A percentile compares a stretch with the other conserved stretches of the same genome.
phyloP scores from a whole-genome alignment of 1,139 yeast species.

The Suhomyces yuchorum region DNA sequence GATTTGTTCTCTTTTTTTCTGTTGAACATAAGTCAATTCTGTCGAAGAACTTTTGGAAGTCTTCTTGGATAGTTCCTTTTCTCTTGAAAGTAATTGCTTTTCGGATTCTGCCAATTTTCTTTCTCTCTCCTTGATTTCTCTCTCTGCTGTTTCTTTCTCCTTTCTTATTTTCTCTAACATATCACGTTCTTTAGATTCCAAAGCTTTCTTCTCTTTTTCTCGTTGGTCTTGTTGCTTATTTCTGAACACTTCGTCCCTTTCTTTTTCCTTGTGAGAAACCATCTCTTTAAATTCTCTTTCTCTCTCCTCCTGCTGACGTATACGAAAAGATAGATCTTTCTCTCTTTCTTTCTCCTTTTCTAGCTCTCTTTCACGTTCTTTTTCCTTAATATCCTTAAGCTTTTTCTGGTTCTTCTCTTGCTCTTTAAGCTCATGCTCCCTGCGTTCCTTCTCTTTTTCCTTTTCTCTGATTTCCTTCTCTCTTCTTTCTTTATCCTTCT shows the following conservation, averaged over 20 bases:
- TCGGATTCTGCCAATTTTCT: slow-evolving; percentile 15
- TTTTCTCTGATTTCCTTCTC: slow-evolving; percentile 6
- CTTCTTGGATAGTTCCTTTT: slow-evolving; percentile 10
- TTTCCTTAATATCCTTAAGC: slow-evolving; percentile 2
- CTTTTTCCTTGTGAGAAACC: slow-evolving; percentile 22
- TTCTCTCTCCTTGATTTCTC: slow-evolving; percentile 41
- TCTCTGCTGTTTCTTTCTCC: slow-evolving; percentile 40
- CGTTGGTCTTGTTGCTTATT: slow-evolving; percentile 10
- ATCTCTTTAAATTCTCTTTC: slow-evolving; percentile 14
- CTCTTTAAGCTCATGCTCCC: slow-evolving; percentile 2
- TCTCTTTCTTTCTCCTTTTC: slow-evolving; percentile 9
- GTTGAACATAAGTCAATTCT: slow-evolving; percentile 14
- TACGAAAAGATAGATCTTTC: slow-evolving; percentile 6
- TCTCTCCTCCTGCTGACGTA: slow-evolving; percentile 13
- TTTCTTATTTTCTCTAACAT: slow-evolving; percentile 30
- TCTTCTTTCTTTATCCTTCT: slow-evolving; percentile 5
- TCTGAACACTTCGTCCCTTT: slow-evolving; percentile 14
- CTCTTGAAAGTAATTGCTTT: slow-evolving; percentile 10
- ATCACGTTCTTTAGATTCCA: slow-evolving; percentile 28
- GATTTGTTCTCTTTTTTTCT: slow-evolving; percentile 22
- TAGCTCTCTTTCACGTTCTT: slow-evolving; percentile 8
- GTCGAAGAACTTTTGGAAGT: neutral
- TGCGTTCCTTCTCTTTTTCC: slow-evolving; percentile 4
- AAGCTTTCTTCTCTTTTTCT: slow-evolving; percentile 5
- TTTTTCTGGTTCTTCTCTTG: slow-evolving; percentile 1